Base-by-base conservation (phyloP, 2,329 filamentous ascomycete species). In the Fusarium clavum region DNA sequence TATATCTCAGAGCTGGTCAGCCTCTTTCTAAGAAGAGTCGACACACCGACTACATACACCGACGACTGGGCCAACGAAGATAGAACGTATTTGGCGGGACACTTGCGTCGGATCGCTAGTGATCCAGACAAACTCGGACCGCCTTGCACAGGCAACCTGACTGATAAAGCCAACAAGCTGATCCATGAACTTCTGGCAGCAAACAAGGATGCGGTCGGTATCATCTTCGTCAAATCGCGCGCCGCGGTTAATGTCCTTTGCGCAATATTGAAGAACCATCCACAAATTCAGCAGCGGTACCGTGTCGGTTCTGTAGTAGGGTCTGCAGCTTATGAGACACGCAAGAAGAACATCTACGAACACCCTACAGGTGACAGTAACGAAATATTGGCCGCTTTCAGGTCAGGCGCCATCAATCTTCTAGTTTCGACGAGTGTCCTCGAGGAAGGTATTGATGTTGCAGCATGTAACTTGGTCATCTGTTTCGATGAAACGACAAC, bases 401-500 rank as follows among this genome's bases (percentile, higher is more conserved):
- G 85, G 8, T 77, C 79, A 3, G 86, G 88, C 3, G 82, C 80
- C 53, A 80, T 86, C 57, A 90, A 88, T 62, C 80, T 91, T 22
- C 79, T 92, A 6, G 80, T 92, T 45, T 86, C 87, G 10, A 92
- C 90, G 0, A 88, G 83, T 63, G 89, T 92, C 0, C 79, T 91
- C 3, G 89, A 91, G 71, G 90, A 92, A 74, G 90, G 90, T 0
- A 90, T 92, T 47, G 90, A 92, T 69, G 84, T 92, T 8, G 88
- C 88, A 1, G 87, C 85, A 8, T 89, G 90, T 79, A 89, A 90
- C 64, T 75, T 90, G 9, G 86, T 91, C 25, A 79, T 89, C 40
- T 89, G 87, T 71, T 89, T 87, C 59, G 85, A 87, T 68, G 75
- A 78, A 46, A 83, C 83, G 5, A 72, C 70, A 16, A 87, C 82